These are phyloP conservation scores for Ceratobasidium sp. DNA, from an alignment of 1,284 basidiomycete species.

Conservation along the genomic window DNA sequence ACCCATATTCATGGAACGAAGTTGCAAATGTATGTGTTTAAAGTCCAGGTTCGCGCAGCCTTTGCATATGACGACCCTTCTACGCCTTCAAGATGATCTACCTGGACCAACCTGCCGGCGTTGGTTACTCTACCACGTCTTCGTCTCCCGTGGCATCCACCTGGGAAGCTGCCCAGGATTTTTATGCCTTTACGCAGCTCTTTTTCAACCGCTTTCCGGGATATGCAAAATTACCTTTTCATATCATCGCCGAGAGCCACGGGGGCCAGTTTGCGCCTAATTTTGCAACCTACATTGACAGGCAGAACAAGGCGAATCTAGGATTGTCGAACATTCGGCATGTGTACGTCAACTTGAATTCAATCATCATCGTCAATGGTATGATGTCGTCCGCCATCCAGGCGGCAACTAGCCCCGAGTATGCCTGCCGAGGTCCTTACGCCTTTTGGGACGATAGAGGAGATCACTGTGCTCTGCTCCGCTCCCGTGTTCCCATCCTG, in stretches of 20 bases:
- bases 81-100: conserved; percentile 67
- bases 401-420: conserved; percentile 16
- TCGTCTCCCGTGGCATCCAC: conserved; percentile 46
- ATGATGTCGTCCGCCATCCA: conserved; percentile 1
- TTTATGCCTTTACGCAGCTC: conserved; percentile 65
- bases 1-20: conserved; percentile 51
- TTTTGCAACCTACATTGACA: conserved; percentile 62
- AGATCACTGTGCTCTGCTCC: conserved; percentile 24
- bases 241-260: conserved; percentile 68
- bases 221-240: conserved; percentile 49
- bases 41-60: too few relatives aligned
- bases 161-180: conserved; percentile 44
- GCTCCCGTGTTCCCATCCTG: conserved; percentile 21
- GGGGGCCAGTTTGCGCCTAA: conserved; percentile 67
- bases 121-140: conserved; percentile 68
- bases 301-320: conserved; percentile 56
- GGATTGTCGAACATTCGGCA: not conserved
- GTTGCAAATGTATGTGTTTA: conserved; percentile 24
- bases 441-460: conserved; percentile 32
- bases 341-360: conserved; percentile 16
- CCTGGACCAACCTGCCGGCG: conserved; percentile 76
- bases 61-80: too few relatives aligned
- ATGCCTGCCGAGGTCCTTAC: conserved; percentile 22
- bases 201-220: conserved; percentile 62
- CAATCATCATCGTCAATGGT: conserved; percentile 29